Evolutionary conservation across 1,284 basidiomycete species (phyloP), one percentile per base, ranked within the genome.

Genomic region (Melanopsichium pennsylvanicum): DNA sequence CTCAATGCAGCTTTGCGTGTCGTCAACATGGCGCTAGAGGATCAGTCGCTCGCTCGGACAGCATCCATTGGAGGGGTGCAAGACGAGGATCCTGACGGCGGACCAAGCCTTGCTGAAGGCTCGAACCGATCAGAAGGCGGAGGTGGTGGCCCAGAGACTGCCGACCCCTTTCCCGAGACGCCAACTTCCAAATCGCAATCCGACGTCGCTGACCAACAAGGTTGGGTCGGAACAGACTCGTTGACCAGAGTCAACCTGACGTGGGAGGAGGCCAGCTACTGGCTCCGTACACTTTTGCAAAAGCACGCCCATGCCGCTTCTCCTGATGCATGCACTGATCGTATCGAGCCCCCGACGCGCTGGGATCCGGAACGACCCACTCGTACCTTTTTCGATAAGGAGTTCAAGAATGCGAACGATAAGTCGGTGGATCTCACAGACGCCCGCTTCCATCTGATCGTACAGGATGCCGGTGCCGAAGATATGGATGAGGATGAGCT

Each of bases 251-350:
- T 61, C 38, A 51, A 60, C 18, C 37, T 67, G 15, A 52, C 44
- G 8, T 67, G 69, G 63, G 66, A 58, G 13, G 70, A 72, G 37
- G 70, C 70, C 22, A 40, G 39, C 4, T 69, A 64, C 39, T 72
- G 70, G 70, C 33, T 68, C 12, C 55, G 23, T 4, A 11, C 32
- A 19, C 54, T 68, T 19, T 21, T 63, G 47, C 49, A 47, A 2
- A 54, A 57, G 43, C 59, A 62, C 21, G 32, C 40, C 0, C 37
- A 48, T 16, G 26, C 33, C 1, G 3, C 34, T 2, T 26, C 38
- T 2, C 43, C 4, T 8, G 25, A 32, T 11, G 1, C 21, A 19
- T 16, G 19, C 22, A 10, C 23, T 11, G 23, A 21, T 13, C n/a
- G 22, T 22, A 38, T 56, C 32, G 52, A 51, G 19, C 68, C 54